Conservation (phyloP, 2,329 filamentous ascomycete species). For the Basipetospora sp. region DNA sequence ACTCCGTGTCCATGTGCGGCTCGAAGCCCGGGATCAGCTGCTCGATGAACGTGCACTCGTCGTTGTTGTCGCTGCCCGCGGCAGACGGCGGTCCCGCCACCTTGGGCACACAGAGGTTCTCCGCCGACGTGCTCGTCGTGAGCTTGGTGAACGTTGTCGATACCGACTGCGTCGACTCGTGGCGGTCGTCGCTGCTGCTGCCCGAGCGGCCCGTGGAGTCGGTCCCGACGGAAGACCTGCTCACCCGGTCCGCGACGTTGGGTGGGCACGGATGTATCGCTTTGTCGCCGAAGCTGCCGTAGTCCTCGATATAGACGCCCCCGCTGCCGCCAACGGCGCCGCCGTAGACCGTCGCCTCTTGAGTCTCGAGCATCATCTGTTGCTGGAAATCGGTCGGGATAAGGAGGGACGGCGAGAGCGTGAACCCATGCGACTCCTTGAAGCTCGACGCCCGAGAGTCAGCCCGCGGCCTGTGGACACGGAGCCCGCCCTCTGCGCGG, state of each 20-base stretch:
- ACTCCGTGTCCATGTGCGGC: slow-evolving; percentile 12
- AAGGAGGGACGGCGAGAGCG: slow-evolving; percentile 45
- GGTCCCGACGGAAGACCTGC: slow-evolving; percentile 40
- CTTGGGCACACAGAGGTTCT: no score
- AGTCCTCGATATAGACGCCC: slow-evolving; percentile 11
- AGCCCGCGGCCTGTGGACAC: slow-evolving; percentile 13
- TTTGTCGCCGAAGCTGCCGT: slow-evolving; percentile 10
- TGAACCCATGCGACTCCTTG: slow-evolving; percentile 44
- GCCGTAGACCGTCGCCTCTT: slow-evolving; percentile 9
- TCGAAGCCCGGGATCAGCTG: slow-evolving; percentile 4
- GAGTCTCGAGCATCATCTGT: slow-evolving; percentile 29
- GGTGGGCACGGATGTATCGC: slow-evolving; percentile 17
- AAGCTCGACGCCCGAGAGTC: slow-evolving; percentile 38
- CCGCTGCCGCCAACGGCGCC: slow-evolving; percentile 6
- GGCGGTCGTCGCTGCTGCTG: slow-evolving; percentile 34
- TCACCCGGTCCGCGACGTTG: slow-evolving; percentile 29
- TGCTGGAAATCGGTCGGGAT: slow-evolving; percentile 45
- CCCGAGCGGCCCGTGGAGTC: slow-evolving; percentile 30
- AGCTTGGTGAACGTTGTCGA: slow-evolving; percentile 39
- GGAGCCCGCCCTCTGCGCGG: slow-evolving; percentile 20
- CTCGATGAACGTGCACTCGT: slow-evolving; percentile 5
- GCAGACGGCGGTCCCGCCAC: no score
- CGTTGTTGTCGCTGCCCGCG: no score
- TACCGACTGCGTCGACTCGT: slow-evolving; percentile 35
- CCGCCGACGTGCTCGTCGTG: slow-evolving; percentile 17